Evolutionary conservation across 1,284 basidiomycete genomes (phyloP).

Genomic region (Coriolopsis trogii): DNA sequence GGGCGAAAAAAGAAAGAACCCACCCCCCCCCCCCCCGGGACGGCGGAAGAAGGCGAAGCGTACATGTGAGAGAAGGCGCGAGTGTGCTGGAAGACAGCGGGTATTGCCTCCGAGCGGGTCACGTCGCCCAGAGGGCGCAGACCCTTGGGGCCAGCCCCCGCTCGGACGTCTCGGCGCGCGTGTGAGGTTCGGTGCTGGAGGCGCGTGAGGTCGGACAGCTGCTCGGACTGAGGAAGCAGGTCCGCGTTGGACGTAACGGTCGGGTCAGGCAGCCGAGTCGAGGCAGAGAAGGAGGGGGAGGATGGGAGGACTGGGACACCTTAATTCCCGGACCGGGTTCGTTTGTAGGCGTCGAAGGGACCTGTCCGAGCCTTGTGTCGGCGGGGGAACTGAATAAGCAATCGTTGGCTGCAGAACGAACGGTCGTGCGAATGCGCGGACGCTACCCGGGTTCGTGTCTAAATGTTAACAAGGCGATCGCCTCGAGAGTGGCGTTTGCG

Average conservation of each 20-base stretch:
- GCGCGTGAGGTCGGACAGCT: too few relatives aligned
- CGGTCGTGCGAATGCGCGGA: constrained; percentile 15
- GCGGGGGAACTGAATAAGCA: too few relatives aligned
- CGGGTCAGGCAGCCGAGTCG: constrained; percentile 8
- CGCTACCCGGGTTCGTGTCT: constrained; percentile 14
- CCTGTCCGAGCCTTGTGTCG: too few relatives aligned
- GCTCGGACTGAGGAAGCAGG: too few relatives aligned
- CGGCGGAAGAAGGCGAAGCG: too few relatives aligned
- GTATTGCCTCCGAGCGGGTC: constrained; percentile 6
- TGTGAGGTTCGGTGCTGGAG: too few relatives aligned
- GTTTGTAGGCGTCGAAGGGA: too few relatives aligned
- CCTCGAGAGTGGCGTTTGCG: not conserved
- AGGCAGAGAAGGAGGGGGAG: not conserved
- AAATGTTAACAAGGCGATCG: constrained; percentile 19
- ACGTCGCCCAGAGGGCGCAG: not conserved
- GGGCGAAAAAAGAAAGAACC: too few relatives aligned
- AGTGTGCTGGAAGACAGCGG: not conserved
- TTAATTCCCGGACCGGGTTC: constrained; percentile 1
- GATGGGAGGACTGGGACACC: not conserved
- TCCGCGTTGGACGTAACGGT: not conserved
- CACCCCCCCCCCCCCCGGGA: too few relatives aligned
- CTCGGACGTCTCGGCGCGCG: not conserved
- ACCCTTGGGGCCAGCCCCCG: not conserved
- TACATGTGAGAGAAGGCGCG: too few relatives aligned
- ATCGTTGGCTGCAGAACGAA: too few relatives aligned